Base-by-base conservation (phyloP, 805 yeast species). In the Ogataea polymorpha region DNA sequence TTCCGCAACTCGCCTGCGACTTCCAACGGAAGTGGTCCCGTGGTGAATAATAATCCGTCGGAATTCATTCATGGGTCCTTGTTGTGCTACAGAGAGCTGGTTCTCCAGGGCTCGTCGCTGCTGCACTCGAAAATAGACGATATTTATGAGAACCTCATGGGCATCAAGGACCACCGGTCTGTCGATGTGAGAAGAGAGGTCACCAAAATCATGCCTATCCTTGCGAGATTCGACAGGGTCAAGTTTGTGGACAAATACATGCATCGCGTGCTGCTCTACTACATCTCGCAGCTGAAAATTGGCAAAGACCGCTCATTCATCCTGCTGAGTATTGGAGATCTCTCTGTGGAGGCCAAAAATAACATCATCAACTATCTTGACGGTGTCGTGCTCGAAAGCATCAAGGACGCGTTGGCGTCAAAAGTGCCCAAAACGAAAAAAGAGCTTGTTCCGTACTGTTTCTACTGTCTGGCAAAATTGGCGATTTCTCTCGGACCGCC, bases 401-500 rank as follows among this genome's bases (percentile, higher is more conserved):
- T 90, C 15, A 71, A 89, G 54, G 96, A 89, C 43, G 90, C 93
- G 0, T 68, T 91, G 20, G 68, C 77, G 1, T 70, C 82, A 6
- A 80, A 77, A 53, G 66, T 70, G n/a, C 71, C 77, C 23, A 77
- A 79, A 48, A 62, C 71, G 2, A 72, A 90, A 44, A 82, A 79
- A 55, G 89, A 84, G 35, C 79, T 84, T 32, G 95, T 87, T 50
- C 83, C 86, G 0, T 89, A 96, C 1, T 77, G 91, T 15, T 91
- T 90, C 55, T 86, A 85, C 52, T 93, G 98, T 59, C 73, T 91
- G 32, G 87, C 95, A 0, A 85, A 87, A 63, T 66, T 93, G 26
- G 90, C 96, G 0, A 74, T 75, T 18, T 91, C 98, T 0, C 87
- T 91, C 12, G 97, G 97, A 0, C 95, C 96, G 10, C 95, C 96